These are phyloP conservation scores for Hanseniaspora nectarophila DNA, from an alignment of 805 yeast species.

Conservation along the genomic window DNA sequence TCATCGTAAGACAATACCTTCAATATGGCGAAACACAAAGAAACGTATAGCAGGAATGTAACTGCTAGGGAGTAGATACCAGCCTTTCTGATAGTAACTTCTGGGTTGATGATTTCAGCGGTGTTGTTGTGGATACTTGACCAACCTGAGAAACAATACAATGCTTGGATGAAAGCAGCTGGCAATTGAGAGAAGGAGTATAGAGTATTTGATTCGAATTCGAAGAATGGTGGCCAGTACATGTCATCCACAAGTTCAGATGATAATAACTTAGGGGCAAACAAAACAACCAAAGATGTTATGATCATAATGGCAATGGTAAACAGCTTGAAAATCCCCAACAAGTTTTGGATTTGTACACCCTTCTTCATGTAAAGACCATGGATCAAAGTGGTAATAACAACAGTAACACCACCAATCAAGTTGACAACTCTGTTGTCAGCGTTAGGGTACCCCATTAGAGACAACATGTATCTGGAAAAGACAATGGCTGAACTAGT, in stretches of 20 bases:
- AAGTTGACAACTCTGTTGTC: conserved; percentile 31
- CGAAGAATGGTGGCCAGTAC: conserved; percentile 19
- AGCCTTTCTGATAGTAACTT: conserved; percentile 45
- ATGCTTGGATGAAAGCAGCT: conserved; percentile 44
- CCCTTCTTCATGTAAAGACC: conserved; percentile 52
- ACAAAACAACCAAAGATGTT: conserved; percentile 46
- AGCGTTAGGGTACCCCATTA: conserved; percentile 29
- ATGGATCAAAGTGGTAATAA: conserved; percentile 35
- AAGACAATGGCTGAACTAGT: conserved; percentile 47
- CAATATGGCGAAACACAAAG: conserved; percentile 46
- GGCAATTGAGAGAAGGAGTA: conserved; percentile 39
- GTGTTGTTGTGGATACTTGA: conserved; percentile 48
- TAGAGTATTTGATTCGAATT: conserved; percentile 21
- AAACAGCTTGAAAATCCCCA: conserved; percentile 50
- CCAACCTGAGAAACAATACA: conserved; percentile 56
- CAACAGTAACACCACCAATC: conserved; percentile 34
- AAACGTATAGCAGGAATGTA: conserved; percentile 38
- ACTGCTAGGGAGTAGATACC: conserved; percentile 45
- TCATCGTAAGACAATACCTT: conserved; percentile 44
- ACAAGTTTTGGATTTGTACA: conserved; percentile 45
- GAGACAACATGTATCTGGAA: conserved; percentile 45
- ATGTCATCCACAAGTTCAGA: neutral
- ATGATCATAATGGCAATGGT: conserved; percentile 43
- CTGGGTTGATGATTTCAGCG: conserved; percentile 50
- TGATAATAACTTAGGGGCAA: conserved; percentile 35